Evolutionary conservation across 805 yeast species (phyloP).

Genomic region (Clavispora asparagi): DNA sequence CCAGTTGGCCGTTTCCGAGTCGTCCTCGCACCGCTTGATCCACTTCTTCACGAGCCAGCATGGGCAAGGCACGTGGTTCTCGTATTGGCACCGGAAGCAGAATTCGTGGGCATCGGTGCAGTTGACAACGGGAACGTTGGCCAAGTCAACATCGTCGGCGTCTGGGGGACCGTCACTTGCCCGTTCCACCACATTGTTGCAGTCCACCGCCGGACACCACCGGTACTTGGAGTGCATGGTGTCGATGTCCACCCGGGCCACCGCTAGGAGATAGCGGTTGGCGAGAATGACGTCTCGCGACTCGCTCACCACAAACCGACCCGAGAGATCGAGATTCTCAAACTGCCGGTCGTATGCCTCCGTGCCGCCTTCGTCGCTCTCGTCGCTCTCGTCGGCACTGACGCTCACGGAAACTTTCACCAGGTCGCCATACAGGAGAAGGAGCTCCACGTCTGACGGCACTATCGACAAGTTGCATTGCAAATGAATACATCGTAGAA

Average conservation of each 20-base stretch:
- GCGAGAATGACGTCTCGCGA: slow-evolving; percentile 5
- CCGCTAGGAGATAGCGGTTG: slow-evolving; percentile 8
- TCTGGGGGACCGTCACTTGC: slow-evolving; percentile 4
- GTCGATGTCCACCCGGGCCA: slow-evolving; percentile 10
- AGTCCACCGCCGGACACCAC: slow-evolving; percentile 87
- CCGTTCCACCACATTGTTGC: slow-evolving; percentile 51
- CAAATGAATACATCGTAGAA: slow-evolving; percentile 65
- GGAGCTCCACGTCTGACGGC: slow-evolving; percentile 31
- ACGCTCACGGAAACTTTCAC: not conserved
- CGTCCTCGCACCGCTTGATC: slow-evolving; percentile 78
- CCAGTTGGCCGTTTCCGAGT: slow-evolving; percentile 87
- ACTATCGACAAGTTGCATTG: slow-evolving; percentile 43
- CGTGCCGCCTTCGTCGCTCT: not conserved
- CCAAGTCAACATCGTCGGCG: slow-evolving; percentile 6
- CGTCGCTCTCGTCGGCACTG: not conserved
- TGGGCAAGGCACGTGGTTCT: slow-evolving; percentile 81
- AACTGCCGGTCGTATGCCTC: slow-evolving; percentile 9
- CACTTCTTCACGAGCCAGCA: slow-evolving; percentile 66
- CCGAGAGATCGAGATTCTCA: slow-evolving; percentile 2
- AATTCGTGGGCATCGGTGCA: slow-evolving; percentile 68
- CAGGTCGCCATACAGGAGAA: not conserved
- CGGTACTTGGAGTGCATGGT: slow-evolving; percentile 38
- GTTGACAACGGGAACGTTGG: slow-evolving; percentile 57
- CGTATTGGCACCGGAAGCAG: slow-evolving; percentile 71
- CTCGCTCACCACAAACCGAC: not conserved